Conservation (phyloP, 768 basidiomycete genomes). For the Termitomyces sp. region DNA sequence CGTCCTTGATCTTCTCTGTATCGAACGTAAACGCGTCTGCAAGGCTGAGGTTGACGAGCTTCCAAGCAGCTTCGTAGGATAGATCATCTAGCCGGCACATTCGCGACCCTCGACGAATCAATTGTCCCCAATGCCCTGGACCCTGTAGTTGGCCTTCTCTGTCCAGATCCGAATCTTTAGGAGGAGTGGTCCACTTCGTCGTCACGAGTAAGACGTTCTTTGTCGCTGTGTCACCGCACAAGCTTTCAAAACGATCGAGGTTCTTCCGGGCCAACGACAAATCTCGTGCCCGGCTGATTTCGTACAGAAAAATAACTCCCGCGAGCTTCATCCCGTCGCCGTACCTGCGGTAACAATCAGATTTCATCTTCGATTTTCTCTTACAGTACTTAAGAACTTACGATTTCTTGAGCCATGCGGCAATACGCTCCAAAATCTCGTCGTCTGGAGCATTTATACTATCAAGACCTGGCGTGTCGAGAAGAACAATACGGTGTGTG, state of each 20-base stretch:
- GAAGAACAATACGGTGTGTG: constrained; percentile 10
- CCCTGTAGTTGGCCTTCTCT: constrained; percentile 9
- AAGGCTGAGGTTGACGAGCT: constrained; percentile 15
- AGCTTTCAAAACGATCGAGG: constrained; percentile 12
- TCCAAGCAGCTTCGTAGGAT: constrained; percentile 15
- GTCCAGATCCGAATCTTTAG: constrained; percentile 5
- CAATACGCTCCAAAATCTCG: constrained; percentile 11
- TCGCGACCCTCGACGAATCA: constrained; percentile 14
- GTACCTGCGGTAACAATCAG: constrained; percentile 5
- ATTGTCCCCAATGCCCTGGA: constrained; percentile 12
- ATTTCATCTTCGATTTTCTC: background rate
- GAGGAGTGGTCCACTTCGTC: constrained; percentile 16
- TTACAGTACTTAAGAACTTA: background rate
- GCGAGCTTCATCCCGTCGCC: constrained; percentile 13
- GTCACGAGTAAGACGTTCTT: constrained; percentile 16
- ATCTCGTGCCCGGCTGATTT: constrained; percentile 16
- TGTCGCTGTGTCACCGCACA: constrained; percentile 12
- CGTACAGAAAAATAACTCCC: constrained; percentile 15
- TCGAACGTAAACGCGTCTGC: constrained; percentile 14
- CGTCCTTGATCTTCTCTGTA: constrained; percentile 13
- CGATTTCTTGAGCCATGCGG: constrained; percentile 14
- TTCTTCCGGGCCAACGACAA: constrained; percentile 9
- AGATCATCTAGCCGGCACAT: constrained; percentile 16
- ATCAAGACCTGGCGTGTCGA: constrained; percentile 18
- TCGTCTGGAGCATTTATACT: constrained; percentile 12